Percentiles rank a stretch among this genome's conserved stretches.
phyloP scores from a whole-genome alignment of 768 basidiomycete species.

The Phaeotremella skinneri region DNA sequence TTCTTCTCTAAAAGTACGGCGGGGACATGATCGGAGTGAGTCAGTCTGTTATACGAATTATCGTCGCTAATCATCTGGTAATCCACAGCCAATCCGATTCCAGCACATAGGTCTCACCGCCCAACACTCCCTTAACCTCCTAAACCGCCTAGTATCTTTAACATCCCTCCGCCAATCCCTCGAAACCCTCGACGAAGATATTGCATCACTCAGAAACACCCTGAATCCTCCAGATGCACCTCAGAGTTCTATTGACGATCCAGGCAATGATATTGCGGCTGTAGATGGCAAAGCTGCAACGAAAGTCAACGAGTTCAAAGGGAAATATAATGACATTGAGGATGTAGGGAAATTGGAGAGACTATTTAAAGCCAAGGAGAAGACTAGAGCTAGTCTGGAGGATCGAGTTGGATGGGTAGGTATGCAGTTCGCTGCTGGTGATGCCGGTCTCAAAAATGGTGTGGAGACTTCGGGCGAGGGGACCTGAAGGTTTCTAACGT shows the following conservation, averaged over 20 bases:
- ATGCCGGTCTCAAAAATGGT: background rate
- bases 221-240: slow-evolving; percentile 18
- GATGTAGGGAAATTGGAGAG: slow-evolving; percentile 35
- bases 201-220: slow-evolving; percentile 21
- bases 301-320: slow-evolving; percentile 7
- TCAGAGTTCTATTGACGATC: background rate
- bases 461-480: background rate
- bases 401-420: slow-evolving; percentile 25
- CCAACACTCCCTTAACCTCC: slow-evolving; percentile 24
- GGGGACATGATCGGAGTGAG: slow-evolving; percentile 47
- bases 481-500: too few relatives aligned
- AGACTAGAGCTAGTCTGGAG: slow-evolving; percentile 32
- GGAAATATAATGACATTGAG: slow-evolving; percentile 33
- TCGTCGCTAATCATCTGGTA: slow-evolving; percentile 10
- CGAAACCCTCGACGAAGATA: slow-evolving; percentile 37
- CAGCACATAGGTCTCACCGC: slow-evolving; percentile 43
- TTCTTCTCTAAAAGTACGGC: slow-evolving; percentile 34
- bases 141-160: slow-evolving; percentile 23
- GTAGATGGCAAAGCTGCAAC: background rate
- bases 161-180: slow-evolving; percentile 28
- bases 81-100: slow-evolving; percentile 38
- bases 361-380: slow-evolving; percentile 36
- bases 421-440: background rate
- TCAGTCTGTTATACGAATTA: background rate
- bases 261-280: background rate